Evolutionary conservation across 768 basidiomycete species (phyloP), one percentile per base, ranked within the genome.

Genomic region (Boletellus ananas): DNA sequence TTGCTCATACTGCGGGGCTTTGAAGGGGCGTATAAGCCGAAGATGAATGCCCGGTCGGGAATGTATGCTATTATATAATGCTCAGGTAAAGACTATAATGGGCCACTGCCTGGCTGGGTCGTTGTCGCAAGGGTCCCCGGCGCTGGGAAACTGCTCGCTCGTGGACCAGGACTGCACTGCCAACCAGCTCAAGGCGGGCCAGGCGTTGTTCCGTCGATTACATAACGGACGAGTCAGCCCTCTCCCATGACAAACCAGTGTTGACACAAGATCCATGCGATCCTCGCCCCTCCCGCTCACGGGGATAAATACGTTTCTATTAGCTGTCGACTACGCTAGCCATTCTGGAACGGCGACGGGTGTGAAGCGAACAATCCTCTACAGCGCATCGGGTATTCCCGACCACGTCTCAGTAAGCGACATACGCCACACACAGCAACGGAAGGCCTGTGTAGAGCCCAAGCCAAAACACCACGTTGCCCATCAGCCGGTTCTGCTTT

Each of bases 361-460:
- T n/a, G n/a, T n/a, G n/a, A n/a, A 11, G 10, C 29, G 1, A 11
- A 11, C 29, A 3, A 11, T 29, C 4, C 3, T 29, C 29, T 29
- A 29, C 29, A 29, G 4, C 29, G 29, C 23, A 38, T n/a, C 37
- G 16, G 16, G 46, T n/a, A 29, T 46, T n/a, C 46, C 47, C 40
- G 34, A 27, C 33, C 3, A 8, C 45, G 29, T 23, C 45, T 73
- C 59, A 85, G 55, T 81, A 81, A 34, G 77, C 75, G 48, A 79
- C 74, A 54, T 83, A 87, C 20, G 76, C 87, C 17, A 94, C 90
- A 55, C 92, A 94, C 14, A 99, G 79, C 48, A 98, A 68, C 2
- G 96, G 96, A 76, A 98, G 93, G 13, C 95, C 95, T 6, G 84
- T 83, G 58, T 87, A 90, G 21, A 98, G 77, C 3, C 94, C 94